Evolutionary conservation across 345 rosid species (phyloP).

Genomic region (Acer negundo): DNA sequence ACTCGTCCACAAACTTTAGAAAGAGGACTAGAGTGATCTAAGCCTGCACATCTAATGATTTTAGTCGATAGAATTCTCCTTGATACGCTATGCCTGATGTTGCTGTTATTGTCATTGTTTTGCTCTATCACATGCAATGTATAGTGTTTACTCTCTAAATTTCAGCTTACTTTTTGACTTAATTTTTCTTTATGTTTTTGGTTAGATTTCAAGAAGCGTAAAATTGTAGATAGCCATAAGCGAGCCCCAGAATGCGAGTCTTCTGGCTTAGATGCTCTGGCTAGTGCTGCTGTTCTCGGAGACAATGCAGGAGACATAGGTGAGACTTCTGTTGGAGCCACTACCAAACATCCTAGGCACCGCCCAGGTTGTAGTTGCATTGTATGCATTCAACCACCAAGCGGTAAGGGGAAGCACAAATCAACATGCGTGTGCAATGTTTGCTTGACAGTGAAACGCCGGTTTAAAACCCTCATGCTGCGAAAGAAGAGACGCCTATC

Average conservation of each 20-base stretch:
- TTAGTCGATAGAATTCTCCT: background rate
- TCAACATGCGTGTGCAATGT: slow-evolving; percentile 77
- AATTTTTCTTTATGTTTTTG: slow-evolving; percentile 7
- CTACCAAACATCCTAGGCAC: slow-evolving; percentile 97
- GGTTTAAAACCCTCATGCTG: slow-evolving; percentile 86
- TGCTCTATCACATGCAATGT: background rate
- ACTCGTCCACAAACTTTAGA: background rate
- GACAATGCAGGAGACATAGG: slow-evolving; percentile 46
- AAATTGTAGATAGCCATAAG: slow-evolving; percentile 41
- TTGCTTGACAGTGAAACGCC: slow-evolving; percentile 91
- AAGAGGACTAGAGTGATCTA: background rate
- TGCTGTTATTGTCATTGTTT: background rate
- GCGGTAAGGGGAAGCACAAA: slow-evolving; percentile 93
- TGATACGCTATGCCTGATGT: background rate
- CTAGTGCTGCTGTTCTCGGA: slow-evolving; percentile 78
- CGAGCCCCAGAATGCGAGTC: slow-evolving; percentile 43
- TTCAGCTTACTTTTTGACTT: background rate
- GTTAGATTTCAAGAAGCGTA: slow-evolving; percentile 64
- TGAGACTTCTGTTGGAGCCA: slow-evolving; percentile 64
- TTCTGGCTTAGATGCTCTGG: slow-evolving; percentile 83
- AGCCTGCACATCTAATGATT: background rate
- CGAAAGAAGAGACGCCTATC: slow-evolving; percentile 85
- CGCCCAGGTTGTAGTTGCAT: slow-evolving; percentile 93
- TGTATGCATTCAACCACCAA: slow-evolving; percentile 98
- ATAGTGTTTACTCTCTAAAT: too few relatives aligned